Conservation (phyloP, 495 filamentous ascomycete genomes). For the Talaromyces wortmannii region DNA sequence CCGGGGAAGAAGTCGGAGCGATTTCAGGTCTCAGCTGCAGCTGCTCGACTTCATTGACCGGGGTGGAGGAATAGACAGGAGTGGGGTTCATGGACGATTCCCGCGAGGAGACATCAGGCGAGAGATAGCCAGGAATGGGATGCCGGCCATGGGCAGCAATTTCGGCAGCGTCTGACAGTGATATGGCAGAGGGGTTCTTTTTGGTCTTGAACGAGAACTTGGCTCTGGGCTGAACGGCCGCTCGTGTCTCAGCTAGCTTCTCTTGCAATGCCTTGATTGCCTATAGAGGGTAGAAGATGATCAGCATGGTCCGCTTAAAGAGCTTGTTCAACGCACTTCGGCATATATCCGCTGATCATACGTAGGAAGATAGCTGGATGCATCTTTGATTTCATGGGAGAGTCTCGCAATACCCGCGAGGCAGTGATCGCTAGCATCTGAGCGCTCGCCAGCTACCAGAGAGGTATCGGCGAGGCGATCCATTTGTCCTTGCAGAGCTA, state of each 20-base stretch:
- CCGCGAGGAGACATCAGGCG: slow-evolving; percentile 35
- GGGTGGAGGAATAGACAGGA: slow-evolving; percentile 44
- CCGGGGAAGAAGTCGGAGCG: slow-evolving; percentile 30
- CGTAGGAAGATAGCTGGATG: slow-evolving; percentile 60
- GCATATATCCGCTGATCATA: slow-evolving; percentile 73
- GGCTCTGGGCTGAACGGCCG: slow-evolving; percentile 51
- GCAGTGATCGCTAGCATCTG: slow-evolving; percentile 61
- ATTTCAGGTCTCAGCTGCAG: slow-evolving; percentile 25
- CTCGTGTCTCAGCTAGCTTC: slow-evolving; percentile 52
- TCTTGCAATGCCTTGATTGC: slow-evolving; percentile 63
- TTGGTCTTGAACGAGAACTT: slow-evolving; percentile 71
- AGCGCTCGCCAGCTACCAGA: slow-evolving; percentile 48
- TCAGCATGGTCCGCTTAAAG: not conserved
- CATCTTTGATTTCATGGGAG: slow-evolving; percentile 62
- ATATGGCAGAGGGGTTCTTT: slow-evolving; percentile 51
- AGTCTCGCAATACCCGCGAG: slow-evolving; percentile 59
- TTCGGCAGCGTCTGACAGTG: slow-evolving; percentile 48
- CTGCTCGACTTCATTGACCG: slow-evolving; percentile 38
- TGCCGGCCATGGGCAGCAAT: slow-evolving; percentile 41
- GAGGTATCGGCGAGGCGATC: slow-evolving; percentile 43
- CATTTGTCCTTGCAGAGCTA: slow-evolving; percentile 59
- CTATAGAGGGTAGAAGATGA: slow-evolving; percentile 21
- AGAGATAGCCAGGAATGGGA: slow-evolving; percentile 32
- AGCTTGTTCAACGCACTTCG: slow-evolving; percentile 39
- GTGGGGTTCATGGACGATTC: slow-evolving; percentile 45